Base-by-base conservation (phyloP, 1,139 yeast species). In the Saccharomyces hybrid region DNA sequence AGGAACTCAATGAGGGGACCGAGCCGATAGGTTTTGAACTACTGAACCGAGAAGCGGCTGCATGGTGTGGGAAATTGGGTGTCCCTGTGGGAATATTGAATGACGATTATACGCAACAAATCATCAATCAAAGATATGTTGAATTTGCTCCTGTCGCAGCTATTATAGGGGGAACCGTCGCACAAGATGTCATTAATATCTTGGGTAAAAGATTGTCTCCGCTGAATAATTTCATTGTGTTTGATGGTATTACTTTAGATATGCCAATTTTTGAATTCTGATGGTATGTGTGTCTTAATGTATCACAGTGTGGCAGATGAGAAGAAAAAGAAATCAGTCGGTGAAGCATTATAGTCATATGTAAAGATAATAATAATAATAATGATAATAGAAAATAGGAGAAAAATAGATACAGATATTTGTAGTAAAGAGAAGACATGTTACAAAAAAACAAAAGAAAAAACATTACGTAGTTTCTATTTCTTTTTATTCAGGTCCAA, bases 111-210 rank as follows among this genome's bases (percentile, higher is more conserved):
- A 61, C 79, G 34, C 66, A 72, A 6, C 64, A 70, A 29, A 71
- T 86, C 50, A 64, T 75, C 1, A 70, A 66, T 29, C 88, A 85
- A 61, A 78, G 80, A 5, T 80, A 78, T 56, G 75, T 88, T 0
- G 96, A 93, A 66, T 80, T 88, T 59, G 78, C 93, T 2, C 97
- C 98, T 0, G 84, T 86, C 0, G 84, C 96, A 8, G 96, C 99
- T 0, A 81, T 93, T 1, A 66, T 93, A 8, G 99, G 99, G 8
- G 99, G 99, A 0, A 79, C 88, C 2, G 72, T 93, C 41, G 88
- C 96, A 1, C 99, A 93, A 70, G 97, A 93, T 68, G 86, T 90
- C 8, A 86, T 93, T 48, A 95, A 93, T 70, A 83, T 78, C 53
- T 73, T 93, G 55, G 86, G 95, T 52, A 80, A 80, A 60, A 83